These are phyloP conservation scores for Microsporum canis DNA, from an alignment of 2,329 filamentous ascomycete genomes.

Conservation along the genomic window DNA sequence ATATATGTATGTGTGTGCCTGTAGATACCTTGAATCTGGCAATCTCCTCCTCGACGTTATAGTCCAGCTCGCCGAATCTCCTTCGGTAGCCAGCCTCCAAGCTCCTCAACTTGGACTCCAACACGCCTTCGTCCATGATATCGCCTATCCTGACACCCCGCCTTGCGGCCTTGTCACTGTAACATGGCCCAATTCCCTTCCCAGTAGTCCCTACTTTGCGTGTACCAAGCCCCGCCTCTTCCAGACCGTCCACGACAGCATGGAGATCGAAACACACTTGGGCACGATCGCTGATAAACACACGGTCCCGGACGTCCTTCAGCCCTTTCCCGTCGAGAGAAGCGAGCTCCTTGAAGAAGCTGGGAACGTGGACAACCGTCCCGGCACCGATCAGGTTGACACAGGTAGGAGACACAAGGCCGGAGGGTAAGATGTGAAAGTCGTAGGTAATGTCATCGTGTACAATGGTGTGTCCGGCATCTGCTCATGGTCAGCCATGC, in stretches of 20 bases:
- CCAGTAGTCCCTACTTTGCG: slow-evolving; percentile 40
- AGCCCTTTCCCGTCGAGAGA: slow-evolving; percentile 36
- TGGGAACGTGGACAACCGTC: slow-evolving; percentile 38
- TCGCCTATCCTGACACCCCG: slow-evolving; percentile 49
- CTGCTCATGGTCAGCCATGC: slow-evolving; percentile 11
- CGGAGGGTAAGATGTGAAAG: slow-evolving; percentile 37
- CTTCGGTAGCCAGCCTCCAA: slow-evolving; percentile 45
- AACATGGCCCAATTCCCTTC: slow-evolving; percentile 47
- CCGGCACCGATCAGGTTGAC: slow-evolving; percentile 39
- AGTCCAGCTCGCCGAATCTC: slow-evolving; percentile 48
- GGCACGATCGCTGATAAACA: slow-evolving; percentile 35
- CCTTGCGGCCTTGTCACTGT: slow-evolving; percentile 51
- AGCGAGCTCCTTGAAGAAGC: slow-evolving; percentile 39
- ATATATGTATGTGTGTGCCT: neutral
- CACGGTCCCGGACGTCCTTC: slow-evolving; percentile 29
- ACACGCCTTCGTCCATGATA: slow-evolving; percentile 44
- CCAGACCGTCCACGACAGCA: slow-evolving; percentile 30
- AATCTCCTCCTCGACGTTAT: slow-evolving; percentile 51
- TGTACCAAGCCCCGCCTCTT: slow-evolving; percentile 34
- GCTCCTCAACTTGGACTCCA: slow-evolving; percentile 44
- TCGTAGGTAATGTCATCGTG: slow-evolving; percentile 37
- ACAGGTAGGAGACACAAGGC: slow-evolving; percentile 34
- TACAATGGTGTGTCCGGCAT: slow-evolving; percentile 40
- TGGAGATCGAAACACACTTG: slow-evolving; percentile 17
- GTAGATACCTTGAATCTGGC: slow-evolving; percentile 41